These are phyloP conservation scores for Cladophialophora psammophila DNA, from an alignment of 2,329 filamentous ascomycete species.

Conservation along the genomic window DNA sequence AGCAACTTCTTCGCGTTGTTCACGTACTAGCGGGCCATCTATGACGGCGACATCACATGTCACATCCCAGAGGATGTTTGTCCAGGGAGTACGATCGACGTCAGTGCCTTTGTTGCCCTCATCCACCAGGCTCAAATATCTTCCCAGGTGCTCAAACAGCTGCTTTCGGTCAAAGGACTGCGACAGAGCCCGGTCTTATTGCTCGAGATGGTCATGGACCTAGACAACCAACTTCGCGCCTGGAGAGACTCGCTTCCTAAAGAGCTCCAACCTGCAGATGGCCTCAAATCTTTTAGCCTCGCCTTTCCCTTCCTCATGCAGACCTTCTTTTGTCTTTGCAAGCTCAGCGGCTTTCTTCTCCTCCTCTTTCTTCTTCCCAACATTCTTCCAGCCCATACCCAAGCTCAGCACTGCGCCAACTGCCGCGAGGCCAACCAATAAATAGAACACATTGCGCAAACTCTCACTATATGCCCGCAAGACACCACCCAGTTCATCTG, in stretches of 20 bases:
- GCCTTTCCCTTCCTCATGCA: no score
- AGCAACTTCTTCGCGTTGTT: neutral
- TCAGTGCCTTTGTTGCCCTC: neutral
- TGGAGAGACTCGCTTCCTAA: neutral
- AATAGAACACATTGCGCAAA: no score
- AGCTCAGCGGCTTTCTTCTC: no score
- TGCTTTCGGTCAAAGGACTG: neutral
- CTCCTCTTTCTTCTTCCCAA: no score
- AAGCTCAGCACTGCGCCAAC: no score
- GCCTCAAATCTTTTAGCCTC: no score
- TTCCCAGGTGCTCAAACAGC: neutral
- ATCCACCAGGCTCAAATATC: neutral
- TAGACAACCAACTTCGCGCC: neutral
- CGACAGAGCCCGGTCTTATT: neutral
- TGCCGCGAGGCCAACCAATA: no score
- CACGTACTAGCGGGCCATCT: conserved; percentile 5
- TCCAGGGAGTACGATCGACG: conserved; percentile 2
- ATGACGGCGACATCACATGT: conserved; percentile 19
- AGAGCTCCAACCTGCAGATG: neutral
- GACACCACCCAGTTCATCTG: no score
- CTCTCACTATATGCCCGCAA: no score
- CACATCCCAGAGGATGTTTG: conserved; percentile 3
- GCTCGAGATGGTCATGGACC: neutral
- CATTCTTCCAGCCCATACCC: no score
- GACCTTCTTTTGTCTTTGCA: no score